Evolutionary conservation across 805 yeast species (phyloP), one percentile per base, ranked within the genome.

Genomic region (Starmerella powellii): DNA sequence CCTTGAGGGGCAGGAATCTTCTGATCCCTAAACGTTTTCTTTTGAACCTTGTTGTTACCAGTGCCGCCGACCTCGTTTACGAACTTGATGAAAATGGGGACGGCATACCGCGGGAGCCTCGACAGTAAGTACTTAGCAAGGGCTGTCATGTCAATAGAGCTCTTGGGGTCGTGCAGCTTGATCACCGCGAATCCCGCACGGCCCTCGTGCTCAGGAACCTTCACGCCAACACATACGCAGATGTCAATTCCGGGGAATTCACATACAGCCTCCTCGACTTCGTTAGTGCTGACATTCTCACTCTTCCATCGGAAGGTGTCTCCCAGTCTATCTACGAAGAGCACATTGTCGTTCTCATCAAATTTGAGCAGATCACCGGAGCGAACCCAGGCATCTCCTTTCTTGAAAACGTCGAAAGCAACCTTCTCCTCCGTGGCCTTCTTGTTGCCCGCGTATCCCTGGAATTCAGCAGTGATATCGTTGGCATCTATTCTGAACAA

Each of bases 291-390:
- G 10, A 88, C 95, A 60, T 87, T 87, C 63, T 87, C 97, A 2
- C 94, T 80, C 64, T 85, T 88, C 97, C 97, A 87, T 53, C 97
- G 71, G 66, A 82, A 87, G 0, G 96, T 88, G 57, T 87, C 97
- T 32, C 97, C 97, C 56, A 88, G 63, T 56, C 97, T 69, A 65
- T 87, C 97, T 34, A 86, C 84, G 61, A 87, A 87, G 62, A 80
- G 84, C 58, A 80, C 70, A 50, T 78, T 63, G 1, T 84, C 81
- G 49, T 77, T 71, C 23, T 66, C 67, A 59, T 85, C 94, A 57
- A 68, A 63, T 52, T 66, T 74, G 56, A 88, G 66, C 51, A 87
- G 67, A 59, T 87, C 97, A 33, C 95, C 96, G 21, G 84, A 73
- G 56, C 95, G 70, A 55, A 81, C 80, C 80, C 85, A 87, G 1